Conservation (phyloP, 176 grass and related monocot genomes). For the Phyllostachys edulis region DNA sequence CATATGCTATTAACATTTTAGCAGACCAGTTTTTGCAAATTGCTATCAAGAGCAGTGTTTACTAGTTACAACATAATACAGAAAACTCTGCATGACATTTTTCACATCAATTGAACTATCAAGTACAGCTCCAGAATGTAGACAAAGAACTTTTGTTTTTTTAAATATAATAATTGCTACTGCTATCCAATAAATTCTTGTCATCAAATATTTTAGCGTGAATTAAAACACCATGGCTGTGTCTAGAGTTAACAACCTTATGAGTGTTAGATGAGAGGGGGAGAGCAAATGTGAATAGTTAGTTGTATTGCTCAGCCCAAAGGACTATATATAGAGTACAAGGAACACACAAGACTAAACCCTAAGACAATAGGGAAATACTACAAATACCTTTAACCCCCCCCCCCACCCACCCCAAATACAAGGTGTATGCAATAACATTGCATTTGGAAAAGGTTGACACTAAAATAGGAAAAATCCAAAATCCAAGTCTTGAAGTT, state of each 20-base stretch:
- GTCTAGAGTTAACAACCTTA: background rate
- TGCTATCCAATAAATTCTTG: background rate
- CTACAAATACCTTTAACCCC: too few relatives aligned
- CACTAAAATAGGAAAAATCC: too few relatives aligned
- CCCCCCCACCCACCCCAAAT: too few relatives aligned
- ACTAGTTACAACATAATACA: background rate
- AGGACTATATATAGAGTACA: too few relatives aligned
- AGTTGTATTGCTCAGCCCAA: too few relatives aligned
- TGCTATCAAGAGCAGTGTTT: background rate
- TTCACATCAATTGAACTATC: background rate
- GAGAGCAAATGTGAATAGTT: too few relatives aligned
- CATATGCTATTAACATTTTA: background rate
- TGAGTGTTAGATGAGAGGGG: background rate
- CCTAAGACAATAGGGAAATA: too few relatives aligned
- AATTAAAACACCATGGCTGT: background rate
- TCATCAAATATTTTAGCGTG: slow-evolving; percentile 9
- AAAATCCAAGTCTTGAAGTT: too few relatives aligned
- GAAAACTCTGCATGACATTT: background rate
- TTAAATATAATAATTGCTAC: background rate
- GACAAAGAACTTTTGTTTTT: background rate
- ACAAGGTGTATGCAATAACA: too few relatives aligned
- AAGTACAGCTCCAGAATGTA: background rate
- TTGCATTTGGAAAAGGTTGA: too few relatives aligned
- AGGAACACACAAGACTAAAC: too few relatives aligned
- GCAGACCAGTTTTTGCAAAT: background rate